These are phyloP conservation scores for Lichtheimia ramosa DNA, from an alignment of 371 early-diverging fungal species.

Conservation along the genomic window DNA sequence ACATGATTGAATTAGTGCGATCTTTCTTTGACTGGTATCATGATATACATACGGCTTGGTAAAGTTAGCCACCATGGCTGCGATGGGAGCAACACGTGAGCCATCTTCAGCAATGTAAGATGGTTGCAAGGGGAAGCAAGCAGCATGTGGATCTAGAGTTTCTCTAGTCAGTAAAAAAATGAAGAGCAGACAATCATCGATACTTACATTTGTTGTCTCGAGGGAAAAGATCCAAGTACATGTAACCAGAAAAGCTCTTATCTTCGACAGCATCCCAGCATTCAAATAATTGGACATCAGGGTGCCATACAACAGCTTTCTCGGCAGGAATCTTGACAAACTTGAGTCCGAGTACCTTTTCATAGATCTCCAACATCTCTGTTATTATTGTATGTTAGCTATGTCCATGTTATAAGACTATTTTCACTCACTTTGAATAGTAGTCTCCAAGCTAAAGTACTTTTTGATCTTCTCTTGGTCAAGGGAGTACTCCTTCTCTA, in stretches of 20 bases:
- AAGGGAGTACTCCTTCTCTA: slow-evolving; percentile 71
- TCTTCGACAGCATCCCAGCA: slow-evolving; percentile 64
- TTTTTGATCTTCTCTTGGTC: slow-evolving; percentile 78
- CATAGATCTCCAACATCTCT: slow-evolving; percentile 75
- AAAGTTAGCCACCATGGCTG: slow-evolving; percentile 86
- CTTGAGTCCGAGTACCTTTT: slow-evolving; percentile 62
- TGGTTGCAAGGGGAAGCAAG: slow-evolving; percentile 70
- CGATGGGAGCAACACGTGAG: slow-evolving; percentile 63
- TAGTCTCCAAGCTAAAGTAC: slow-evolving; percentile 69
- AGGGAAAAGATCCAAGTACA: slow-evolving; percentile 80
- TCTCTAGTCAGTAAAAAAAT: neutral
- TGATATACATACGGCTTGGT: slow-evolving; percentile 61
- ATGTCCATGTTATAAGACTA: neutral
- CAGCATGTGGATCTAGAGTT: slow-evolving; percentile 69
- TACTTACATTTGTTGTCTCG: slow-evolving; percentile 68
- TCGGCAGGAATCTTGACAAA: slow-evolving; percentile 61
- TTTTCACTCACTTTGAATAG: slow-evolving; percentile 36
- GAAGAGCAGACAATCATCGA: neutral
- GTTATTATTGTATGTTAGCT: neutral
- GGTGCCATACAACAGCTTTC: slow-evolving; percentile 65
- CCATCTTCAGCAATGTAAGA: slow-evolving; percentile 55
- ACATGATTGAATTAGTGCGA: neutral
- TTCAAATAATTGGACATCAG: slow-evolving; percentile 68
- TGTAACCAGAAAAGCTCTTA: slow-evolving; percentile 67
- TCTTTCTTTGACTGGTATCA: neutral